Evolutionary conservation across 805 yeast genomes (phyloP).

Genomic region (Starmera caribaea): DNA sequence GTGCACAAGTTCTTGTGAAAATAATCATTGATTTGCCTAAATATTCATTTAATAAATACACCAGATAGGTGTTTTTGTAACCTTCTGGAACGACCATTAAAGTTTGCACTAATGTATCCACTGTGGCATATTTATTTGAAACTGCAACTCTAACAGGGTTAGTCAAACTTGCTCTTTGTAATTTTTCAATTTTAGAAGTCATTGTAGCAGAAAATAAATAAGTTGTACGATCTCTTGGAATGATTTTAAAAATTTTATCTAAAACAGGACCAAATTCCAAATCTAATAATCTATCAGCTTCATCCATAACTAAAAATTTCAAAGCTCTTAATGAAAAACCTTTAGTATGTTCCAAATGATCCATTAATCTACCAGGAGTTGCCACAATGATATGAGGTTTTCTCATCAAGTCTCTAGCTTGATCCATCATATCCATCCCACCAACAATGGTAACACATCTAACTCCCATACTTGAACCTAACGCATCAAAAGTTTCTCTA

Average conservation of each 20-base stretch:
- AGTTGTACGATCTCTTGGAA: conserved; percentile 79
- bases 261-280: conserved; percentile 95
- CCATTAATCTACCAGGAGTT: conserved; percentile 91
- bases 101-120: conserved; percentile 83
- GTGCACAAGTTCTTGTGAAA: conserved; percentile 91
- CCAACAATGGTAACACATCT: conserved; percentile 86
- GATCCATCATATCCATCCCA: conserved; percentile 98
- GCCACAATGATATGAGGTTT: conserved; percentile 94
- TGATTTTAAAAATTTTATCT: conserved; percentile 72
- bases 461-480: conserved; percentile 90
- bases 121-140: conserved; percentile 82
- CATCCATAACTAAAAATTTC: conserved; percentile 87
- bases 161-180: conserved; percentile 84
- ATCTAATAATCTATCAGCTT: conserved; percentile 91
- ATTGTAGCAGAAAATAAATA: conserved; percentile 94
- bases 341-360: conserved; percentile 86
- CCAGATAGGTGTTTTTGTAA: conserved; percentile 77
- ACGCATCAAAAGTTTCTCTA: conserved; percentile 89
- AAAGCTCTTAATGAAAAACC: conserved; percentile 77
- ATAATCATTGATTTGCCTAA: conserved; percentile 81
- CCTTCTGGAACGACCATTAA: conserved; percentile 90
- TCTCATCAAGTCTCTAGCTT: conserved; percentile 85
- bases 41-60: conserved; percentile 74
- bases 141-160: conserved; percentile 91
- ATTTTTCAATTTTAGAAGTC: conserved; percentile 89